These are phyloP conservation scores for Filosporella fistucella DNA, from an alignment of 495 filamentous ascomycete genomes.

Conservation along the genomic window DNA sequence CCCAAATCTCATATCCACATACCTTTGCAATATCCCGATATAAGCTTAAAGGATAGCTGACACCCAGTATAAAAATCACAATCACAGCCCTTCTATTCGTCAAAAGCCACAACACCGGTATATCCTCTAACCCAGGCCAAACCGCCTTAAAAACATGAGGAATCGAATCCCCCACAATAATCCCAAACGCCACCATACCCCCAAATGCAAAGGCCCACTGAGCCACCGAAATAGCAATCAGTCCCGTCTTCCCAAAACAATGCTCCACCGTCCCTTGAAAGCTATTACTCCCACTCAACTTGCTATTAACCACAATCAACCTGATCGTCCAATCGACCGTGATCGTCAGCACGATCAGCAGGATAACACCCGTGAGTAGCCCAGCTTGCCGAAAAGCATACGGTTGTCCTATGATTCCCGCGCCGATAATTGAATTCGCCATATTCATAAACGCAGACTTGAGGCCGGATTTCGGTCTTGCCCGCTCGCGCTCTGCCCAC, in stretches of 20 bases:
- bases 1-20: constrained; percentile 15
- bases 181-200: constrained; percentile 96
- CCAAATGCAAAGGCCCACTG: constrained; percentile 99
- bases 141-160: constrained; percentile 80
- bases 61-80: constrained; percentile 72
- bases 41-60: constrained; percentile 89
- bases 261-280: constrained; percentile 94
- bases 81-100: constrained; percentile 80
- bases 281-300: constrained; percentile 83
- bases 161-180: constrained; percentile 95
- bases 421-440: constrained; percentile 97
- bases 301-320: constrained; percentile 92
- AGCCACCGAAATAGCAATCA: constrained; percentile 85
- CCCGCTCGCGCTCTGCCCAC: constrained; percentile 38
- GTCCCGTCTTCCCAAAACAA: constrained; percentile 83
- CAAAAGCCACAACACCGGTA: constrained; percentile 74
- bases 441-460: constrained; percentile 87
- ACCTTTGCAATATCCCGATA: constrained; percentile 98
- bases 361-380: constrained; percentile 68
- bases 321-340: constrained; percentile 96
- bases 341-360: constrained; percentile 75
- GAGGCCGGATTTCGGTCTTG: constrained; percentile 43
- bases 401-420: constrained; percentile 95
- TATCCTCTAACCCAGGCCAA: constrained; percentile 69
- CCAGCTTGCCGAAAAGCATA: constrained; percentile 93